Percentiles rank a stretch among this genome's conserved stretches.
phyloP scores from a whole-genome alignment of 1,284 basidiomycete species.

The Quambalaria eucalypti region DNA sequence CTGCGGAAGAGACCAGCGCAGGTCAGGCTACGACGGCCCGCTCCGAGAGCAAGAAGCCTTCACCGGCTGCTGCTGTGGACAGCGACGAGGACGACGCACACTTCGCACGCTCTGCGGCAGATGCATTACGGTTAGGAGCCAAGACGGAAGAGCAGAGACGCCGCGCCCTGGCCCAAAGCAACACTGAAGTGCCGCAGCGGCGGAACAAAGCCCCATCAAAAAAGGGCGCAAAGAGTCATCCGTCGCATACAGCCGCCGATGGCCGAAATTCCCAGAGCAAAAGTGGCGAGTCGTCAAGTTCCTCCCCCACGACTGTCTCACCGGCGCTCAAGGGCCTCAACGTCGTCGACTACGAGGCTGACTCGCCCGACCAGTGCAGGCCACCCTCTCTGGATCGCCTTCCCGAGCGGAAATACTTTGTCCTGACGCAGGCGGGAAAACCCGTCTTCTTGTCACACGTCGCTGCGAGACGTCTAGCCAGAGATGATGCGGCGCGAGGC shows the following conservation, averaged over 20 bases:
- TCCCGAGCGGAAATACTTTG: constrained; percentile 25
- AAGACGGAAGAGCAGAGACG: not conserved
- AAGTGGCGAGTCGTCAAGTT: not conserved
- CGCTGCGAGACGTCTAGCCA: constrained; percentile 2
- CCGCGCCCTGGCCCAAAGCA: not conserved
- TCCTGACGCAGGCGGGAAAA: constrained; percentile 34
- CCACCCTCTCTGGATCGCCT: constrained; percentile 6
- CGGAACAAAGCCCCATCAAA: not conserved
- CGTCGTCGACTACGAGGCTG: not conserved
- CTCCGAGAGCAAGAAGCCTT: not conserved
- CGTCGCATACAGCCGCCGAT: not conserved
- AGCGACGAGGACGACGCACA: not conserved
- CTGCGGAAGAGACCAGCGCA: not conserved
- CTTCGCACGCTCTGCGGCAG: not conserved
- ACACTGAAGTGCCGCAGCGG: not conserved
- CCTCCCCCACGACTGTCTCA: constrained; percentile 53
- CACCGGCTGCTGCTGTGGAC: not conserved
- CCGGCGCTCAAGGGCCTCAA: constrained; percentile 58
- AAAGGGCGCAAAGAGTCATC: not conserved
- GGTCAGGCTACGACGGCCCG: not conserved
- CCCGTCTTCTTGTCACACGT: constrained; percentile 31
- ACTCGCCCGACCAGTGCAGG: not conserved
- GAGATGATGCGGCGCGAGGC: not conserved
- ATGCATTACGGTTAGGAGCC: not conserved
- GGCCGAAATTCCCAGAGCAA: not conserved